A percentile compares a stretch with the other conserved stretches of the same genome.
phyloP scores from a whole-genome alignment of 2,329 filamentous ascomycete species.

The Alternaria tenuissima region DNA sequence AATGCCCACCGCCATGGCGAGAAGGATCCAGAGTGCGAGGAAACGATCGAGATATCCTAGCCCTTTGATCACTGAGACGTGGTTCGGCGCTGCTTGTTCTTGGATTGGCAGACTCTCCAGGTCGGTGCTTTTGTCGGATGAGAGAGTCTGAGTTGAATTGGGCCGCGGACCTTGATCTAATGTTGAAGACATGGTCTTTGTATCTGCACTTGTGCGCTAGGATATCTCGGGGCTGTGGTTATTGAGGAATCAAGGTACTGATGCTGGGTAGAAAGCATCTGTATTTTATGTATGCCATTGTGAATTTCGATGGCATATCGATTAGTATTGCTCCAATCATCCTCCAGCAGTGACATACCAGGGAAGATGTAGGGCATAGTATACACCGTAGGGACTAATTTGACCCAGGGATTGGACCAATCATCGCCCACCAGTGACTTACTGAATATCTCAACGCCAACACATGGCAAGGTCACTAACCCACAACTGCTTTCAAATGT shows the following conservation, averaged over 20 bases:
- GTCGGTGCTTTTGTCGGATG: not conserved
- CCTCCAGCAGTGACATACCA: not conserved
- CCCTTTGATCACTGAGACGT: slow-evolving; percentile 37
- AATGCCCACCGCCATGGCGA: slow-evolving; percentile 68
- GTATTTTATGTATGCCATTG: not conserved
- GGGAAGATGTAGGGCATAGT: not conserved
- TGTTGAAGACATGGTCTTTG: not conserved
- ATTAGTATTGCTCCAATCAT: not conserved
- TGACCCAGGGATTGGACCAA: not conserved
- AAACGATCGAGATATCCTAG: slow-evolving; percentile 35
- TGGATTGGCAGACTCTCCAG: slow-evolving; percentile 6
- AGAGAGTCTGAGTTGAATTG: not conserved
- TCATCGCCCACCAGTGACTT: not conserved
- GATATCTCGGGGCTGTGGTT: not conserved
- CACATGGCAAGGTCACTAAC: not conserved
- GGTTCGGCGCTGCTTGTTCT: slow-evolving; percentile 2
- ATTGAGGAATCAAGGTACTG: not conserved
- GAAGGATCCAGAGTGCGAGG: slow-evolving; percentile 67
- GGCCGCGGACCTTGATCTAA: not conserved
- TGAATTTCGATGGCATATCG: not conserved
- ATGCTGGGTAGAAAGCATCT: not conserved
- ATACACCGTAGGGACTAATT: not conserved
- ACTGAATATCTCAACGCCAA: not conserved
- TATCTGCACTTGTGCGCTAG: not conserved
- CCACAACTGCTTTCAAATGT: not conserved